phyloP scores from a whole-genome alignment of 768 basidiomycete species.

The Phylloporus rhodoxanthus region DNA sequence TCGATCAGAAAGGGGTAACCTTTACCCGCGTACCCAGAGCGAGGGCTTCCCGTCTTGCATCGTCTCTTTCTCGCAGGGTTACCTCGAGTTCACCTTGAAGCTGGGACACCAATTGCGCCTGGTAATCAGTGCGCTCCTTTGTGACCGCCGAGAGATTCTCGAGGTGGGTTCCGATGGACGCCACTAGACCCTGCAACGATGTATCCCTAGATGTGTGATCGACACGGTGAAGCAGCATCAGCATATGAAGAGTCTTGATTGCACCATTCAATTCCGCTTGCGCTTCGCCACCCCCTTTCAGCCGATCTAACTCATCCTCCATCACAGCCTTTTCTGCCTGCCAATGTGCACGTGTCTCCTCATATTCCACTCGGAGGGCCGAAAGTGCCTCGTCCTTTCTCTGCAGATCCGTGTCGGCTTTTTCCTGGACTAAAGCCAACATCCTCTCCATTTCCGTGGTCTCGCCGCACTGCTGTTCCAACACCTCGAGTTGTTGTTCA shows the following conservation, averaged over 20 bases:
- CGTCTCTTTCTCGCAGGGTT: conserved; percentile 46
- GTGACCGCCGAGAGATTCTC: conserved; percentile 42
- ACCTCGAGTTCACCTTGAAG: conserved; percentile 54
- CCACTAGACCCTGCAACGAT: conserved; percentile 44
- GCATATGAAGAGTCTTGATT: conserved; percentile 39
- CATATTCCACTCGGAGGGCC: conserved; percentile 36
- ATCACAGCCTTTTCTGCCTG: conserved; percentile 43
- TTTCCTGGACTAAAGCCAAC: conserved; percentile 32
- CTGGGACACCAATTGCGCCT: conserved; percentile 46
- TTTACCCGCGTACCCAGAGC: conserved; percentile 36
- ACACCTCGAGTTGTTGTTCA: conserved; percentile 38
- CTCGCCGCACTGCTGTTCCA: conserved; percentile 40
- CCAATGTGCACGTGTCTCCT: conserved; percentile 45
- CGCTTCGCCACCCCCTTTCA: conserved; percentile 35
- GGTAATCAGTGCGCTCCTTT: conserved; percentile 36
- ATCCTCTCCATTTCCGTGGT: conserved; percentile 37
- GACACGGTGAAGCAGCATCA: conserved; percentile 56
- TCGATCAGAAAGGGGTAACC: conserved; percentile 20
- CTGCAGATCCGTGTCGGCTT: conserved; percentile 35
- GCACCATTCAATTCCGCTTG: conserved; percentile 49
- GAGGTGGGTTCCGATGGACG: conserved; percentile 48
- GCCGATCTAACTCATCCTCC: conserved; percentile 47
- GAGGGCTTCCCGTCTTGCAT: conserved; percentile 38
- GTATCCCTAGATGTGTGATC: conserved; percentile 44
- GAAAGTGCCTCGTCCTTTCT: conserved; percentile 37